Conservation (phyloP, 2,329 filamentous ascomycete species). For the Chrysoporthe deuterocubensis region DNA sequence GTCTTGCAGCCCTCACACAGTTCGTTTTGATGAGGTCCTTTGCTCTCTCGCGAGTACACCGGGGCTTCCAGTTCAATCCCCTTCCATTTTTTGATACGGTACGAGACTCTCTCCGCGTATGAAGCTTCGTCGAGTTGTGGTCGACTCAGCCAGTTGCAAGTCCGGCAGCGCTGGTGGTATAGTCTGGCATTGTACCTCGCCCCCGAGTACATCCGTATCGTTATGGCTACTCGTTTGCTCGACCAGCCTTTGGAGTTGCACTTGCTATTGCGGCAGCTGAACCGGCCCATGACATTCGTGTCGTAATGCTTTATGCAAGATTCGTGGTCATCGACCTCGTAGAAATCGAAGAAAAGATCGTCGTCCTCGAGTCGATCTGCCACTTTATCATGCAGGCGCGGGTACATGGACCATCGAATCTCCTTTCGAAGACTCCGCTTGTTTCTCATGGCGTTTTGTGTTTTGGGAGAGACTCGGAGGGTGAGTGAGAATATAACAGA, state of each 20-base stretch:
- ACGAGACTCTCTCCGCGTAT: constrained; percentile 35
- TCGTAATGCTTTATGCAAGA: constrained; percentile 12
- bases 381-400: neutral
- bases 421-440: neutral
- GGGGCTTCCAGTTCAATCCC: constrained; percentile 27
- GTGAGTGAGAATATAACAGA: too few species aligned
- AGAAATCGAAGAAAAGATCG: constrained; percentile 15
- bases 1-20: constrained; percentile 22
- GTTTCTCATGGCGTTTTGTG: neutral
- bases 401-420: neutral
- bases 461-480: too few species aligned
- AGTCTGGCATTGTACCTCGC: constrained; percentile 34
- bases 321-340: neutral
- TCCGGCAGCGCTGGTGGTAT: constrained; percentile 34
- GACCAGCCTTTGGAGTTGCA: constrained; percentile 26
- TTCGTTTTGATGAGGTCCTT: neutral
- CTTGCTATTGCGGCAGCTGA: constrained; percentile 26
- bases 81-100: constrained; percentile 36
- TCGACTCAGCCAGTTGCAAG: constrained; percentile 30
- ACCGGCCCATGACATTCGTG: constrained; percentile 31
- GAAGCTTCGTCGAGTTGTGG: constrained; percentile 30
- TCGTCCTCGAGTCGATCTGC: constrained; percentile 7
- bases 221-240: constrained; percentile 30
- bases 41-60: neutral
- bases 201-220: constrained; percentile 30